Percentiles rank a stretch among this genome's conserved stretches.
These are phyloP conservation scores for Oidiodendron maius DNA, from an alignment of 495 filamentous ascomycete species.

Conservation along the genomic window DNA sequence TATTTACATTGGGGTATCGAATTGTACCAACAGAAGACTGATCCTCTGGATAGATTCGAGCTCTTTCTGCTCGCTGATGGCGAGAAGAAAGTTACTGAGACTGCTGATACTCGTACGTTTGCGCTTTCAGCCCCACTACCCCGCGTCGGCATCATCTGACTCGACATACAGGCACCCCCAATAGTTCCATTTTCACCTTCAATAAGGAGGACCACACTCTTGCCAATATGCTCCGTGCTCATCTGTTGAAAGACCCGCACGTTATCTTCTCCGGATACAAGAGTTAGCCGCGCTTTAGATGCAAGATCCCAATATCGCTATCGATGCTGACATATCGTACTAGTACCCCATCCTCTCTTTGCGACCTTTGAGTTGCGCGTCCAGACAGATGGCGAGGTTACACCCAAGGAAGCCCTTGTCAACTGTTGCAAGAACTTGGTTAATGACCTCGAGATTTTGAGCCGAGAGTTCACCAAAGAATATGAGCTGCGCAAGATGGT, in stretches of 20 bases:
- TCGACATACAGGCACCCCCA: conserved; percentile 59
- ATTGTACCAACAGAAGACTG: not conserved
- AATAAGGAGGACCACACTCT: conserved; percentile 97
- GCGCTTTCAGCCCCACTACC: not conserved
- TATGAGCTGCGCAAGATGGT: conserved; percentile 90
- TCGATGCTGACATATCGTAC: not conserved
- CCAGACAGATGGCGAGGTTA: conserved; percentile 84
- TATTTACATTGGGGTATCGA: not conserved
- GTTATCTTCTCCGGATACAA: conserved; percentile 88
- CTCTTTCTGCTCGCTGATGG: conserved; percentile 76
- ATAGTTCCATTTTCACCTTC: conserved; percentile 85
- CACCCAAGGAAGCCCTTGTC: conserved; percentile 81
- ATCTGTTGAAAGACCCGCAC: conserved; percentile 70
- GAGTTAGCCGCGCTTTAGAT: conserved; percentile 37
- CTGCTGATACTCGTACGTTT: conserved; percentile 74
- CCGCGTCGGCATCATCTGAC: conserved; percentile 10
- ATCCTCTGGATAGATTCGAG: conserved; percentile 63
- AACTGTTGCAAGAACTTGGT: conserved; percentile 73
- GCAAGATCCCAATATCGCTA: not conserved
- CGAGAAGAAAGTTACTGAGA: conserved; percentile 88
- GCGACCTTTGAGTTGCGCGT: conserved; percentile 82
- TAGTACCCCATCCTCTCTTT: conserved; percentile 80
- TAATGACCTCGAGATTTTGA: conserved; percentile 64
- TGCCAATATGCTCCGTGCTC: conserved; percentile 77
- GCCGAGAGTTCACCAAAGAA: conserved; percentile 90